Conservation (phyloP, 441 rosid genomes). For the Erodium chrysanthum region DNA sequence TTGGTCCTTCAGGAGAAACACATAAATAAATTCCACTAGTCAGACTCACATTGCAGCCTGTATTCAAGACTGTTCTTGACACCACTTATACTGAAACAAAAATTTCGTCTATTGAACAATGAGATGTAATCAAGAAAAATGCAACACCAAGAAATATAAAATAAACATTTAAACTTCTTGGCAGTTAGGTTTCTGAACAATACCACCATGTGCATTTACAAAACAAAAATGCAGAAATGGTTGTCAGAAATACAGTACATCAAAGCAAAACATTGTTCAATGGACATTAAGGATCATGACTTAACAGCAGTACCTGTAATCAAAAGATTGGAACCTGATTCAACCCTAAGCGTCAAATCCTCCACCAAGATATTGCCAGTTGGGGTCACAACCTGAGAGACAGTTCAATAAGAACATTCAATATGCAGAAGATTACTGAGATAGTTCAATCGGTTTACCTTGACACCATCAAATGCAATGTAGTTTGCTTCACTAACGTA, state of each 20-base stretch:
- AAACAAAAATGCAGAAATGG: not conserved
- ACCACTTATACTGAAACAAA: conserved; percentile 7
- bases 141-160: too few relatives aligned
- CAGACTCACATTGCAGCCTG: conserved; percentile 1
- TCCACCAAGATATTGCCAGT: conserved; percentile 88
- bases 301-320: conserved; percentile 65
- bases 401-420: conserved; percentile 23
- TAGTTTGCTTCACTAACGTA: conserved; percentile 81
- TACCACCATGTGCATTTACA: not conserved
- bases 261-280: not conserved
- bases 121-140: not conserved
- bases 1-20: conserved; percentile 68
- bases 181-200: not conserved
- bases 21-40: not conserved
- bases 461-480: conserved; percentile 83
- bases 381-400: conserved; percentile 90
- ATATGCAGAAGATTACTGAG: conserved; percentile 12
- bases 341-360: conserved; percentile 82
- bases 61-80: not conserved
- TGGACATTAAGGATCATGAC: conserved; percentile 11
- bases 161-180: not conserved
- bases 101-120: not conserved
- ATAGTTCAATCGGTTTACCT: conserved; percentile 39
- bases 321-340: conserved; percentile 88
- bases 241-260: not conserved